A percentile compares a stretch with the other conserved stretches of the same genome.
phyloP scores from a whole-genome alignment of 306 rosid genomes.

The Casuarina equisetifolia region DNA sequence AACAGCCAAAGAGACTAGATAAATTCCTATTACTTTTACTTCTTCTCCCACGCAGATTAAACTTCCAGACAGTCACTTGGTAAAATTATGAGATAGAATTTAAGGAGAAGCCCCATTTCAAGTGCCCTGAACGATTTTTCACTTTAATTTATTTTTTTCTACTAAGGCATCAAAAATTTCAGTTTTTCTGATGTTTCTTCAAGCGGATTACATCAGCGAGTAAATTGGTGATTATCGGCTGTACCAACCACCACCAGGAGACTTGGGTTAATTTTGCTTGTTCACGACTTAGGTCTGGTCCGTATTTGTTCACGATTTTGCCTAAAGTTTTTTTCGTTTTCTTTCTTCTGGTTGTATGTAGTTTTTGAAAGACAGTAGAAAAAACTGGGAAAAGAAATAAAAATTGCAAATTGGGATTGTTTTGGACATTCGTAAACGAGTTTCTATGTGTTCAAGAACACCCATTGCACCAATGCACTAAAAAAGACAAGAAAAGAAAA shows the following conservation, averaged over 20 bases:
- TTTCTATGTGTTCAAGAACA: slow-evolving; percentile 3
- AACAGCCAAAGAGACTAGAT: background rate
- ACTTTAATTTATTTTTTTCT: background rate
- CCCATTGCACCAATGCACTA: background rate
- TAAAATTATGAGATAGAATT: background rate
- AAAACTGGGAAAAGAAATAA: background rate
- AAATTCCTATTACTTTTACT: background rate
- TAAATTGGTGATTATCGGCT: background rate
- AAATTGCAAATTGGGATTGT: background rate
- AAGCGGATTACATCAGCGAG: background rate
- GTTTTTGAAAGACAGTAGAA: background rate
- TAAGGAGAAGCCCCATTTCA: background rate
- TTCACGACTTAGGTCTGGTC: background rate
- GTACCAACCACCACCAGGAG: background rate
- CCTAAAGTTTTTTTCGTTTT: background rate
- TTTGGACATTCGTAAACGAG: background rate
- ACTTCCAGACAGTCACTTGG: background rate
- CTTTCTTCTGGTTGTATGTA: background rate
- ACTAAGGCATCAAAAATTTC: no score
- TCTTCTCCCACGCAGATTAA: background rate
- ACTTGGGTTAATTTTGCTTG: background rate
- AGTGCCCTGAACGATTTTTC: background rate
- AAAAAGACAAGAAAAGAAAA: background rate
- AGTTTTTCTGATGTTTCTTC: background rate
- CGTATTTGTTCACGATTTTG: background rate